Base-by-base conservation (phyloP, 2,329 filamentous ascomycete genomes). In the Trichophyton verrucosum region DNA sequence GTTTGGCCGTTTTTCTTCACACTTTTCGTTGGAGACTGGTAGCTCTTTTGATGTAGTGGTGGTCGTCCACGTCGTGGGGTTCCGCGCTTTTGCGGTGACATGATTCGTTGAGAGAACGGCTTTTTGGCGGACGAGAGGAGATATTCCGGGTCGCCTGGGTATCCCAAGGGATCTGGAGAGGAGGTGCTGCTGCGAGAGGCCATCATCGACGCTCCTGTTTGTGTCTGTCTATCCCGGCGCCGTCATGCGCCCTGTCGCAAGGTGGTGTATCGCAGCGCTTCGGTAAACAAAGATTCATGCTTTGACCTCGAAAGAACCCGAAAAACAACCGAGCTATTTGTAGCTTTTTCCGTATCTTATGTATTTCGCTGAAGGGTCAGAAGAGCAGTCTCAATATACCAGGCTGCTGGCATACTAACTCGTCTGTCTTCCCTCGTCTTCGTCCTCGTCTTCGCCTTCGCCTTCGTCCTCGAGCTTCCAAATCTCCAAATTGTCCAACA, bases 151-250 rank as follows among this genome's bases (percentile, higher is more conserved):
- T 76, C 73, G 61, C 73, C 74, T 62, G 74, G 70, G 55, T 74
- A 74, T 27, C 71, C 74, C 61, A 76, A 69, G 59, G 75, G 69
- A 68, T 76, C 74, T 53, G 74, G 74, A 47, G 74, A 76, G 62
- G 74, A 76, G 65, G 69, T 75, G 58, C 67, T 61, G 63, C 69
- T 74, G 65, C 69, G 71, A 61, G 70, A 70, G 61, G 68, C 68
- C 68, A 74, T 72, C 11, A 9, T 53, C 27, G 22, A 53, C 22
- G 24, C 24, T n/a, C 49, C 49, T 33, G 3, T n/a, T 2, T 27
- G n/a, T 27, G 49, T n/a, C 24, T 24, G 17, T 53, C 22, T 53
- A n/a, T 53, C 13, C 49, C 27, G 22, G 22, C 22, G 49, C 27
- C 49, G 49, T 53, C 49, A 53, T 53, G 49, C 49, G 49, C 49